A percentile compares a stretch with the other conserved stretches of the same genome.
phyloP scores from a whole-genome alignment of 2,329 filamentous ascomycete species.

The Neodidymelliopsis sp. region DNA sequence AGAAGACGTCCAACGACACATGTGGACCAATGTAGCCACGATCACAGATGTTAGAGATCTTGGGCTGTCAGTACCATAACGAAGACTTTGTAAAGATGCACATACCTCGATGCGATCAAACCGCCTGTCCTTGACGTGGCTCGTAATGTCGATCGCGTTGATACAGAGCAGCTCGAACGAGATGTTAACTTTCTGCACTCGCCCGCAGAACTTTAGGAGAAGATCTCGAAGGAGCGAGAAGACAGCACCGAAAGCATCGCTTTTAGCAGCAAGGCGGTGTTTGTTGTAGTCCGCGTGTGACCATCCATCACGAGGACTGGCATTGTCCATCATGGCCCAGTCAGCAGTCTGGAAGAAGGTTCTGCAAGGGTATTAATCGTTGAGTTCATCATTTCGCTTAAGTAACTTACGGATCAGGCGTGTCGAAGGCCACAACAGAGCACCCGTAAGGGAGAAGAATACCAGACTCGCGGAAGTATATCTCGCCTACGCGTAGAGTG shows the following conservation, averaged over 20 bases:
- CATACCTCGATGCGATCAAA: conserved; percentile 53
- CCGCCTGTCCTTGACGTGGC: conserved; percentile 4
- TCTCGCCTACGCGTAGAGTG: conserved; percentile 33
- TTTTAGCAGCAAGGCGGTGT: conserved; percentile 27
- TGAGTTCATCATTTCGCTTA: no score
- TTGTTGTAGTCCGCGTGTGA: conserved; percentile 35
- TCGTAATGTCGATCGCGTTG: conserved; percentile 34
- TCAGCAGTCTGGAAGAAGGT: conserved; percentile 43
- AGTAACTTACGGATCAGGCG: conserved; percentile 53
- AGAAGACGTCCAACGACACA: conserved; percentile 35
- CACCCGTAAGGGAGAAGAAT: conserved; percentile 53
- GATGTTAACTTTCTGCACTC: conserved; percentile 26
- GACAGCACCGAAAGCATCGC: conserved; percentile 52
- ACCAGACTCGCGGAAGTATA: conserved; percentile 49
- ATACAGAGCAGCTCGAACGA: conserved; percentile 41
- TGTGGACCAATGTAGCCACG: conserved; percentile 41
- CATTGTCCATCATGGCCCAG: conserved; percentile 51
- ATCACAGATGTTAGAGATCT: conserved; percentile 55
- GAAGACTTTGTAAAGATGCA: not conserved
- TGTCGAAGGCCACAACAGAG: conserved; percentile 40
- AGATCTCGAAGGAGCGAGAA: conserved; percentile 45
- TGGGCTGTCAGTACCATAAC: not conserved
- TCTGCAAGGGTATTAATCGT: conserved; percentile 27
- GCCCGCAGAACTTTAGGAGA: conserved; percentile 41
- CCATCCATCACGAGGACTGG: conserved; percentile 52